These are phyloP conservation scores for Erodium moschatum DNA, from an alignment of 441 rosid species.

Conservation along the genomic window DNA sequence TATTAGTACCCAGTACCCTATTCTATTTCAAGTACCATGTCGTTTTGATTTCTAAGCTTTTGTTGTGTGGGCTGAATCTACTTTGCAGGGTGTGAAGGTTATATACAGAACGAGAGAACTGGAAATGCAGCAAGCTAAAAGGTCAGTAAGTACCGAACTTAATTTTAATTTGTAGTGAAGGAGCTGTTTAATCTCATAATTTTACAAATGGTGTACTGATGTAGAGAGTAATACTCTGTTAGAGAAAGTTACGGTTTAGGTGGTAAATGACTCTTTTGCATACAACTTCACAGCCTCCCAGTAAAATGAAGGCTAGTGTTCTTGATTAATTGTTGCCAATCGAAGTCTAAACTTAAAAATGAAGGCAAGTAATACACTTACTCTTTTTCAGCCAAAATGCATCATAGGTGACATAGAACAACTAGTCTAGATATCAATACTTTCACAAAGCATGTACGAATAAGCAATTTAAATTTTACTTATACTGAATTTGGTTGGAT, in stretches of 20 bases:
- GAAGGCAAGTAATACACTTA: neutral
- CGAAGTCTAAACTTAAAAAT: too few species aligned
- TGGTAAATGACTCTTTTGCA: neutral
- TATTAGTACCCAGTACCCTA: neutral
- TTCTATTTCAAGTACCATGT: neutral
- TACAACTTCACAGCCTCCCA: neutral
- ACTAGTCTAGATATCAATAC: neutral
- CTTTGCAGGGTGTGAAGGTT: conserved; percentile 66
- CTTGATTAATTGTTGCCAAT: neutral
- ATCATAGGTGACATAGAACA: neutral
- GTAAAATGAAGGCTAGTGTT: neutral
- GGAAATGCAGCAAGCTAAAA: conserved; percentile 74
- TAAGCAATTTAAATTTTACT: neutral
- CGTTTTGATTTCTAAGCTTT: neutral
- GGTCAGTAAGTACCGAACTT: conserved; percentile 29
- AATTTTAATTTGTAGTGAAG: neutral
- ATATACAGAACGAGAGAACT: conserved; percentile 71
- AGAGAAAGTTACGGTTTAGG: neutral
- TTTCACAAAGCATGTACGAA: neutral
- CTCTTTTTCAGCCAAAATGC: neutral
- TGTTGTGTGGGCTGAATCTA: conserved; percentile 12
- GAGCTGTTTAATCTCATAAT: neutral
- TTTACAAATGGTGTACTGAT: neutral
- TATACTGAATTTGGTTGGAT: neutral
- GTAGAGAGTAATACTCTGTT: neutral